Conservation (phyloP, 345 rosid genomes). For the Euphorbia pulcherrima region DNA sequence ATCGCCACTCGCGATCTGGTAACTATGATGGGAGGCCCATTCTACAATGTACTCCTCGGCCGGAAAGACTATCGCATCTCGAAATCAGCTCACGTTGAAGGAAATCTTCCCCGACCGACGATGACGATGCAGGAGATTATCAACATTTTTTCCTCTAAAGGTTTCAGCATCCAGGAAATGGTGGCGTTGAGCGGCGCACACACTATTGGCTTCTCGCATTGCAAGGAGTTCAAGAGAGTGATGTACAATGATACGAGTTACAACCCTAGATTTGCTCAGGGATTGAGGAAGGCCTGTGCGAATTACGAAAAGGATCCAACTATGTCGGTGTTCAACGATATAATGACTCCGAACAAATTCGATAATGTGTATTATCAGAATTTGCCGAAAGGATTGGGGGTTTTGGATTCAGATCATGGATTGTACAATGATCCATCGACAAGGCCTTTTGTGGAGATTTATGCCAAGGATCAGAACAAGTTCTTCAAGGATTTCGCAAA, state of each 20-base stretch:
- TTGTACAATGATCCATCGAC: constrained; percentile 52
- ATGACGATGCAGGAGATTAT: constrained; percentile 50
- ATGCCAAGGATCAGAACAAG: constrained; percentile 54
- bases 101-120: constrained; percentile 62
- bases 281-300: constrained; percentile 58
- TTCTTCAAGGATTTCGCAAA: constrained; percentile 65
- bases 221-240: constrained; percentile 57
- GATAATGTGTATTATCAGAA: constrained; percentile 83
- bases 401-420: constrained; percentile 74
- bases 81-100: constrained; percentile 38
- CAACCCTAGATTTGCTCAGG: constrained; percentile 67
- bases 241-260: constrained; percentile 48
- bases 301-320: constrained; percentile 59
- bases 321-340: constrained; percentile 77
- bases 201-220: constrained; percentile 89
- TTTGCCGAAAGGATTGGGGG: constrained; percentile 70
- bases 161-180: constrained; percentile 73
- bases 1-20: constrained; percentile 74
- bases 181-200: constrained; percentile 90
- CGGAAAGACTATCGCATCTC: constrained; percentile 63
- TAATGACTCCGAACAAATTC: constrained; percentile 83
- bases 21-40: constrained; percentile 43
- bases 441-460: constrained; percentile 57
- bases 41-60: constrained; percentile 64
- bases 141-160: constrained; percentile 45